Evolutionary conservation across 2,329 filamentous ascomycete genomes (phyloP), one percentile per base, ranked within the genome.

Genomic region (Volutella citrinella): DNA sequence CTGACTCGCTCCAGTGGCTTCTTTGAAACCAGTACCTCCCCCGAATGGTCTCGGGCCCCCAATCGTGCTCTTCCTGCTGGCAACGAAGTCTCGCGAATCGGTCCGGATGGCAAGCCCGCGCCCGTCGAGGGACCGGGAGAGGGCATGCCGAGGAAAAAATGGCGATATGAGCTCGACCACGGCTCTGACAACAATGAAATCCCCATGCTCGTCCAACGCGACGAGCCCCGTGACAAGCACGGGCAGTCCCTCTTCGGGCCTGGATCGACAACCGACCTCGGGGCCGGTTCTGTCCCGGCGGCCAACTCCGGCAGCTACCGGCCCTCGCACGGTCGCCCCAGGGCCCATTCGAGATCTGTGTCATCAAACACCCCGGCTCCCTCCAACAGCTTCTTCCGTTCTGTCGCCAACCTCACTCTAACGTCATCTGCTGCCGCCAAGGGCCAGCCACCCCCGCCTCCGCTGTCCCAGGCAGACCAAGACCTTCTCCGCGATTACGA

Each of bases 401-500:
- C 86, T 34, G 86, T 95, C 63, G 84, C 87, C 46, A 93, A 90
- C 59, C 76, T 95, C 44, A 70, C 74, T 14, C 60, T 79, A 7
- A 55, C 66, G 1, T 59, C 68, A 7, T 51, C 43, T 14, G 48
- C 20, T 8, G 9, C 9, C 12, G 20, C 12, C 12, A n/a, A n/a
- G n/a, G 18, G 37, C 42, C 48, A 82, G 67, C 45, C 74, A 40
- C 70, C 63, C 40, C 62, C 54, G 5, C 57, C 60, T 4, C 62
- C 72, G 16, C 63, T 76, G 12, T 76, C 72, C 11, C 74, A 77
- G 38, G 72, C 78, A 28, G 78, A 87, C 34, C 70, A 87, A 52
- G 87, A 94, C 45, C 75, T 89, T 15, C 73, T 96, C 28, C 86
- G 87, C 49, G 87, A 96, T 65, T 96, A 97, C 62, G 89, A 95